Evolutionary conservation across 139 green algal genomes (phyloP), one percentile per base, ranked within the genome.

Genomic region (Edaphochlamys debaryana): DNA sequence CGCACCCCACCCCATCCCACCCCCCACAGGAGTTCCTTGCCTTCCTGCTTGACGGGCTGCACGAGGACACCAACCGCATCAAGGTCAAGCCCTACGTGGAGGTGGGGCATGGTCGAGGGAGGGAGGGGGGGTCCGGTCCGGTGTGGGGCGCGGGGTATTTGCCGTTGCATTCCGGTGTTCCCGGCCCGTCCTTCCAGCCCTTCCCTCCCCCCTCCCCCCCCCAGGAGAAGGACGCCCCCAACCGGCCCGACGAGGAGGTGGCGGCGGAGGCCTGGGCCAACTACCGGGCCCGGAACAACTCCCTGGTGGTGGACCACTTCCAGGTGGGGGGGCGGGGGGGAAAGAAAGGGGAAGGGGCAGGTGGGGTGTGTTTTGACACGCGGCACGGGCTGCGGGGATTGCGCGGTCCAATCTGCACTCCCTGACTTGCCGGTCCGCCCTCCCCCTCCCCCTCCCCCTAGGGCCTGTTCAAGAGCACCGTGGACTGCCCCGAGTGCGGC

Each of bases 41-140:
- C 1, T 99, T 98, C 85, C 92, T 99, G 85, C 88, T 99, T 73
- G 97, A 99, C 76, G 96, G 96, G 8, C 86, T 99, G 83, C 96
- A 99, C 86, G 96, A 99, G 87, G 97, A 99, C 90, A 89, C 99
- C 67, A 99, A 99, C 89, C 88, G 96, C 48, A 94, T 99, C 69
- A 87, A 92, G 45, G 45, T 54, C 45, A 54, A 54, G 45, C 45
- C 45, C 45, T 54, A 54, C 32, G 15, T 69, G 9, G 45, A 54
- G 45, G n/a, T n/a, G n/a, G n/a, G n/a, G n/a, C n/a, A n/a, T n/a
- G n/a, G n/a, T n/a, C n/a, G n/a, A n/a, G n/a, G n/a, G n/a, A n/a
- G n/a, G n/a, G n/a, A n/a, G n/a, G n/a, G n/a, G n/a, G n/a, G n/a
- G n/a, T n/a, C n/a, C n/a, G n/a, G n/a, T n/a, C n/a, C n/a, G n/a